phyloP scores from a whole-genome alignment of 2,329 filamentous ascomycete genomes.

The Neopestalotiopsis sp. region DNA sequence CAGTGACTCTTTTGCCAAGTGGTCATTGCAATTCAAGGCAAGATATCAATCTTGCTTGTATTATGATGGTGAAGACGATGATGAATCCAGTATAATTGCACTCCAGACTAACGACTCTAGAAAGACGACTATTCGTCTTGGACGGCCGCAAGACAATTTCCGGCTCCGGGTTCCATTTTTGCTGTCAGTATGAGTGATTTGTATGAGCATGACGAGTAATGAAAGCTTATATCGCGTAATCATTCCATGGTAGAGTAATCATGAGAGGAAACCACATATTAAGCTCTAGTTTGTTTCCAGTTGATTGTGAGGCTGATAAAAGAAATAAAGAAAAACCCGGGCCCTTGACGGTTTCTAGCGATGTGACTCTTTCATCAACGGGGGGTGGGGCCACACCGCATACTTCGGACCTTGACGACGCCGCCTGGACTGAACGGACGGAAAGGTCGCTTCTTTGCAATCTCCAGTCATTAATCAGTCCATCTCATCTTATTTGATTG shows the following conservation, averaged over 20 bases:
- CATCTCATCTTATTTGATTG: conserved; percentile 4
- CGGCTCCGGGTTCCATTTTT: neutral
- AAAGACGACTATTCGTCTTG: neutral
- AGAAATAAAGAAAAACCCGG: neutral
- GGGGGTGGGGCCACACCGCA: neutral
- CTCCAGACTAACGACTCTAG: neutral
- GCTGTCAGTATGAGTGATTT: conserved; percentile 6
- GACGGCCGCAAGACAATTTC: neutral
- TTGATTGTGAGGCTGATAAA: conserved; percentile 3
- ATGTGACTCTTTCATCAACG: neutral
- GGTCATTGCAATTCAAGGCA: no score
- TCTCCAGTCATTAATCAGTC: neutral
- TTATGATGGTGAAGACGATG: conserved; percentile 23
- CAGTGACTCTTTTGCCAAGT: no score
- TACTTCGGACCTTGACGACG: neutral
- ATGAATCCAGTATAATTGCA: conserved; percentile 14
- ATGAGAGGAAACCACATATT: conserved; percentile 4
- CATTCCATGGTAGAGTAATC: neutral
- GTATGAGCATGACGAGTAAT: neutral
- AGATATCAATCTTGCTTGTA: no score
- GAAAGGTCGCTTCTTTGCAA: neutral
- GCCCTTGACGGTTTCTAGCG: neutral
- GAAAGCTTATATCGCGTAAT: conserved; percentile 5
- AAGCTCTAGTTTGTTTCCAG: conserved; percentile 8
- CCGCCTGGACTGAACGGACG: neutral